A percentile compares a stretch with the other conserved stretches of the same genome.
These are phyloP conservation scores for Dipodascopsis uninucleata DNA, from an alignment of 805 yeast species.

Conservation along the genomic window DNA sequence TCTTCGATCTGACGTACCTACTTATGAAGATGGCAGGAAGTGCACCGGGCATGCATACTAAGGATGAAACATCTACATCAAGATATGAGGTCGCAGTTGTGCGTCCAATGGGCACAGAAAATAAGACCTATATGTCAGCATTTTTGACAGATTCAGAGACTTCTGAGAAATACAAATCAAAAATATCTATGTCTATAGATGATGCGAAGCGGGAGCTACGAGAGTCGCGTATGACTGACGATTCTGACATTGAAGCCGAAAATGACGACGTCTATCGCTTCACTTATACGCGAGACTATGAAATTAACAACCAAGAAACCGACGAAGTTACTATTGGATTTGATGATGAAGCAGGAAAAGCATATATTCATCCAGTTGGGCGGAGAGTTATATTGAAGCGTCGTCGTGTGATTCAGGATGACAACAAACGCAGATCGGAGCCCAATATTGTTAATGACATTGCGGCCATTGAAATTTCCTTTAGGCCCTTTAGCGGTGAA, in stretches of 20 bases:
- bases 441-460: conserved; percentile 54
- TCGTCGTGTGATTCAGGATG: conserved; percentile 65
- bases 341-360: conserved; percentile 50
- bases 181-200: conserved; percentile 9
- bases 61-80: conserved; percentile 34
- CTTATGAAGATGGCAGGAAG: conserved; percentile 60
- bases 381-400: conserved; percentile 80
- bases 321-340: conserved; percentile 71
- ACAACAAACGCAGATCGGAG: conserved; percentile 36
- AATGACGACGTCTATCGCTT: conserved; percentile 46
- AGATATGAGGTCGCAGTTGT: conserved; percentile 49
- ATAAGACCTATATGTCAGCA: conserved; percentile 74
- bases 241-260: conserved; percentile 47
- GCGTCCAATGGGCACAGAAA: conserved; percentile 65
- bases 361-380: conserved; percentile 71
- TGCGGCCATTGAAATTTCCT: conserved; percentile 57
- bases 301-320: conserved; percentile 54
- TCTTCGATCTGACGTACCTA: conserved; percentile 73
- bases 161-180: conserved; percentile 36
- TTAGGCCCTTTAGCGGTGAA: conserved; percentile 69
- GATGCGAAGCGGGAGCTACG: conserved; percentile 29
- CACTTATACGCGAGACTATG: conserved; percentile 72
- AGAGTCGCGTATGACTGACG: conserved; percentile 37
- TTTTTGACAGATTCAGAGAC: conserved; percentile 49
- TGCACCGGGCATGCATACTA: conserved; percentile 35